These are phyloP conservation scores for Grosmannia huntii DNA, from an alignment of 2,329 filamentous ascomycete genomes.

Conservation along the genomic window DNA sequence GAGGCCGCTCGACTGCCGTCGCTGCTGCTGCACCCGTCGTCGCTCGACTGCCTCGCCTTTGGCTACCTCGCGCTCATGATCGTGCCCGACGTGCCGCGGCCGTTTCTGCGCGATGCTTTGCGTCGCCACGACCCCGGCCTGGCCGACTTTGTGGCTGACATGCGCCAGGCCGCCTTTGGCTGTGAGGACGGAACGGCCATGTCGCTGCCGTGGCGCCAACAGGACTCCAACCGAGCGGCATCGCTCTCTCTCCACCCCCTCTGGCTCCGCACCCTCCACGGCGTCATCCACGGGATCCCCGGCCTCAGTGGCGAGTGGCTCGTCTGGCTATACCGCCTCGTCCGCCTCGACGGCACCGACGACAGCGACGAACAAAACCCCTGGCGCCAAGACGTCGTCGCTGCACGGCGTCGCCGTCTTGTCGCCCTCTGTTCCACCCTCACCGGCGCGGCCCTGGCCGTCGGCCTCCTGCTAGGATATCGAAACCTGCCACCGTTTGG, in stretches of 20 bases:
- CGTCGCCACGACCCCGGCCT: conserved; percentile 7
- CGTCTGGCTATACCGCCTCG: conserved; percentile 14
- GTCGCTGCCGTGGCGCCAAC: not conserved
- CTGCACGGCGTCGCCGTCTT: conserved; percentile 15
- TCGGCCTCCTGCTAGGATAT: conserved; percentile 25
- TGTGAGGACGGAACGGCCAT: not conserved
- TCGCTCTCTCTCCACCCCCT: too few species aligned
- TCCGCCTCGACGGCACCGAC: conserved; percentile 12
- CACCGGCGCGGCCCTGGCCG: conserved; percentile 23
- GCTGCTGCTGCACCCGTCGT: conserved; percentile 30
- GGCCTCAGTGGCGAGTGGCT: conserved; percentile 21
- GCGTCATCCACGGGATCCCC: conserved; percentile 20
- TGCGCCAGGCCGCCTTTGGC: conserved; percentile 7
- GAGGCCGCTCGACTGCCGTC: conserved; percentile 15
- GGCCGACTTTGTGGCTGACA: conserved; percentile 9
- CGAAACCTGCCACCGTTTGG: conserved; percentile 31
- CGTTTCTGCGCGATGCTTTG: conserved; percentile 19
- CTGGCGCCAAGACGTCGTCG: not conserved
- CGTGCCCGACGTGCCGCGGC: conserved; percentile 21
- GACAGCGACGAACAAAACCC: not conserved
- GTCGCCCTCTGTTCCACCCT: conserved; percentile 21
- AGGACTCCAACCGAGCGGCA: too few species aligned
- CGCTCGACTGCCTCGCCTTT: conserved; percentile 66
- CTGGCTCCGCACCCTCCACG: conserved; percentile 18
- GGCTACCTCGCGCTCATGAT: conserved; percentile 70